These are phyloP conservation scores for Hemileccinum rubropunctum DNA, from an alignment of 768 basidiomycete genomes.

Conservation along the genomic window DNA sequence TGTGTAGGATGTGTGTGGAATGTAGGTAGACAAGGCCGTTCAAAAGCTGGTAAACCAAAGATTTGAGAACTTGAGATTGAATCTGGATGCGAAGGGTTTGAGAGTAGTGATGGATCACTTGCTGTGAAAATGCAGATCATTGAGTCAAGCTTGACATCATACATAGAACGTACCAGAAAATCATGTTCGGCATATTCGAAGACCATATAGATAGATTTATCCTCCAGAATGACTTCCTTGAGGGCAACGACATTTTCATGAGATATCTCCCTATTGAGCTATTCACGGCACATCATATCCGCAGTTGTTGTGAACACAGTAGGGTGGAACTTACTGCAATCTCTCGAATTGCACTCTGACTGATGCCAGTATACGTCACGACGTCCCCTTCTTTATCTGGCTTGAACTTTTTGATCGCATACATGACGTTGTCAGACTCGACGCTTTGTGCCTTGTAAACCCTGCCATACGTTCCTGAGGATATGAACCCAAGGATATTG, in stretches of 20 bases:
- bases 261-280: constrained; percentile 87
- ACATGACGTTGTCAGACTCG: constrained; percentile 65
- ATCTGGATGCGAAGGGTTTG: constrained; percentile 82
- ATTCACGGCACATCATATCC: constrained; percentile 3
- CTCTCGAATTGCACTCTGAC: constrained; percentile 95
- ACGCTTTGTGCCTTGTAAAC: constrained; percentile 93
- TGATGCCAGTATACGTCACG: constrained; percentile 93
- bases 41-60: constrained; percentile 89
- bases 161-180: constrained; percentile 69
- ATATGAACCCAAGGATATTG: constrained; percentile 93
- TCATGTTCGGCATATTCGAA: constrained; percentile 99
- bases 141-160: neutral
- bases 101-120: constrained; percentile 98
- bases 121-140: constrained; percentile 44
- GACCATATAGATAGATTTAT: constrained; percentile 99
- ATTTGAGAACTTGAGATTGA: constrained; percentile 79
- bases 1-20: constrained; percentile 90
- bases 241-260: constrained; percentile 92
- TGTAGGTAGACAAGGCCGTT: constrained; percentile 96
- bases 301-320: constrained; percentile 14
- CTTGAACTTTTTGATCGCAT: constrained; percentile 99
- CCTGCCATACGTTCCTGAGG: constrained; percentile 96
- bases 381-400: constrained; percentile 99
- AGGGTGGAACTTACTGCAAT: constrained; percentile 66
- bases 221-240: constrained; percentile 93